A percentile compares a stretch with the other conserved stretches of the same genome.
These are phyloP conservation scores for Isabelozyma pseudorhagii DNA, from an alignment of 805 yeast species.

Conservation along the genomic window DNA sequence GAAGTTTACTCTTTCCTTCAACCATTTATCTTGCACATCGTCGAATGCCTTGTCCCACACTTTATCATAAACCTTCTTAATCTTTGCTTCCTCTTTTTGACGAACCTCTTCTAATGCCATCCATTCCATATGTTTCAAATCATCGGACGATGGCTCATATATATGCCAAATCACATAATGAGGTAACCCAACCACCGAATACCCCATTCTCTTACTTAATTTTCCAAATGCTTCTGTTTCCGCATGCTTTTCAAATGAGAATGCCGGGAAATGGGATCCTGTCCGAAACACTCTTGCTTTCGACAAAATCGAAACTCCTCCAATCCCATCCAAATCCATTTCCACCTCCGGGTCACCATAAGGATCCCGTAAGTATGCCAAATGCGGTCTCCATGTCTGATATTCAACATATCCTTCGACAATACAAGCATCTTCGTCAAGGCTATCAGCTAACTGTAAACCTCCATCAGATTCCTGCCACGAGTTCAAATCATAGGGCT, in stretches of 20 bases:
- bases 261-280: constrained; percentile 96
- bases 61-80: constrained; percentile 62
- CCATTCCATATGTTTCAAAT: constrained; percentile 80
- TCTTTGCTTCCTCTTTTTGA: constrained; percentile 57
- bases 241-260: constrained; percentile 93
- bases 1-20: constrained; percentile 61
- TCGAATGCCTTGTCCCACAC: constrained; percentile 78
- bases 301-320: constrained; percentile 91
- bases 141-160: constrained; percentile 93
- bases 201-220: constrained; percentile 82
- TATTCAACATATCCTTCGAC: constrained; percentile 98
- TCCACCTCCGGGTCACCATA: constrained; percentile 93
- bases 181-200: constrained; percentile 82
- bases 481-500: constrained; percentile 80
- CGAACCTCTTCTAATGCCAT: constrained; percentile 78
- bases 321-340: constrained; percentile 93
- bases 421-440: constrained; percentile 92
- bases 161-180: constrained; percentile 97
- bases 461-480: constrained; percentile 89
- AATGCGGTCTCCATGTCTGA: constrained; percentile 97
- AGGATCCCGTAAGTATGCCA: constrained; percentile 92
- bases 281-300: constrained; percentile 81
- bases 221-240: constrained; percentile 98
- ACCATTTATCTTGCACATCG: constrained; percentile 74
- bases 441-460: constrained; percentile 63